Conservation (phyloP, 78 protist species). For the Dictyostelium firmibasis region DNA sequence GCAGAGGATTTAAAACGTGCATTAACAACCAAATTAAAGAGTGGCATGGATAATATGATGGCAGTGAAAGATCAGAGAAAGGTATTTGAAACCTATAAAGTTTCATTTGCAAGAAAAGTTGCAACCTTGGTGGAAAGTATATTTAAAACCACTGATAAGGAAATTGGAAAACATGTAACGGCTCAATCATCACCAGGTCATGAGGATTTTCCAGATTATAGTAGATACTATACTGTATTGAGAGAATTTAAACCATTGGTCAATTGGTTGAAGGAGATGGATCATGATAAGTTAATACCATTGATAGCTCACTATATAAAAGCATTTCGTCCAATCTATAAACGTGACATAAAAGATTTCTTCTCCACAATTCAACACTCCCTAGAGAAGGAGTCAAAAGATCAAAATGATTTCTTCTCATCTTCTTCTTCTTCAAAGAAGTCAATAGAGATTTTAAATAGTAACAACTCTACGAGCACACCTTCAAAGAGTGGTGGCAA, state of each 20-base stretch:
- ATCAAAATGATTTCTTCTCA: slow-evolving; percentile 66
- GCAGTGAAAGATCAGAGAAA: slow-evolving; percentile 65
- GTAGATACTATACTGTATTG: background rate
- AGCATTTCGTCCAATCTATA: slow-evolving; percentile 41
- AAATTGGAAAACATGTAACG: background rate
- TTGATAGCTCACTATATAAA: slow-evolving; percentile 34
- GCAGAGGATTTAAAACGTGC: slow-evolving; percentile 37
- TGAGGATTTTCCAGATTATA: slow-evolving; percentile 29
- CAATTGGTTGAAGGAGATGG: slow-evolving; percentile 72
- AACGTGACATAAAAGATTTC: slow-evolving; percentile 54
- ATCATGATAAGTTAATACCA: slow-evolving; percentile 47
- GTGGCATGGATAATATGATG: slow-evolving; percentile 76
- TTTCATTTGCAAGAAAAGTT: slow-evolving; percentile 38
- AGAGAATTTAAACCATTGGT: slow-evolving; percentile 37
- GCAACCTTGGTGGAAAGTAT: slow-evolving; percentile 13
- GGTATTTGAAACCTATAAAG: slow-evolving; percentile 34
- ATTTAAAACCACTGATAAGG: slow-evolving; percentile 12
- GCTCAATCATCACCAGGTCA: background rate
- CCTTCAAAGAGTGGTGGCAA: slow-evolving; percentile 5
- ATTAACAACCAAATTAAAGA: slow-evolving; percentile 38
- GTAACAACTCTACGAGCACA: background rate
- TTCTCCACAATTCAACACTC: slow-evolving; percentile 10
- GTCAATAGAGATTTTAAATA: background rate
- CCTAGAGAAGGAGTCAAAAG: slow-evolving; percentile 35
- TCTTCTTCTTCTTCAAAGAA: slow-evolving; percentile 28